Evolutionary conservation across 306 rosid genomes (phyloP), one percentile per base, ranked within the genome.

Genomic region (Rosa lucieae): DNA sequence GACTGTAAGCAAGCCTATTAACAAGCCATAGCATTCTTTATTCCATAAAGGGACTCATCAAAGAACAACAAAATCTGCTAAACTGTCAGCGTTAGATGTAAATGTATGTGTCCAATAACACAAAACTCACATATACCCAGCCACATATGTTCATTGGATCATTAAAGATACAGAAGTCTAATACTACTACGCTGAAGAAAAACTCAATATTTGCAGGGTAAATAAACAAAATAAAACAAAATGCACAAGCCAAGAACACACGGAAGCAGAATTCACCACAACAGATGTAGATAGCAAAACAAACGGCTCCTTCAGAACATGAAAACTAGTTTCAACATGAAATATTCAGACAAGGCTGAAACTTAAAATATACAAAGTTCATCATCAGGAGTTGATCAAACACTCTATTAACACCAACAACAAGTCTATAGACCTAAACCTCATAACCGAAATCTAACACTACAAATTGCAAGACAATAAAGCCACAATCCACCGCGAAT

Each of bases 251-350:
- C 29, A 26, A 26, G 29, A 26, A 26, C 1, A 26, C 29, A 26
- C 29, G 29, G 29, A 26, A 26, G 29, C 29, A 26, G 40, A 9
- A 8, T 10, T 9, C 32, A 67, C n/a, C 40, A 67, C 47, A 66
- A 17, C 9, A 11, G 9, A 14, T 9, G 17, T 63, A 29, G 1
- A 67, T 8, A 67, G 5, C 1, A 5, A 59, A 42, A 10, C 13
- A n/a, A 8, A 67, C 52, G 21, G 35, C 73, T 44, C 73, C 73
- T 21, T 69, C 73, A 69, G 73, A 43, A 46, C 52, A 43, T 8
- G 47, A 37, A 20, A n/a, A 4, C 17, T 20, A 0, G 53, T 69
- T 40, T 67, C 73, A 21, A 69, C 73, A 69, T 21, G 37, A 69
- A 5, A 21, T 9, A 21, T 44, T 69, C 73, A 11, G 73, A 21